These are phyloP conservation scores for Secale cereale DNA, from an alignment of 176 grass and related monocot genomes.

Conservation along the genomic window DNA sequence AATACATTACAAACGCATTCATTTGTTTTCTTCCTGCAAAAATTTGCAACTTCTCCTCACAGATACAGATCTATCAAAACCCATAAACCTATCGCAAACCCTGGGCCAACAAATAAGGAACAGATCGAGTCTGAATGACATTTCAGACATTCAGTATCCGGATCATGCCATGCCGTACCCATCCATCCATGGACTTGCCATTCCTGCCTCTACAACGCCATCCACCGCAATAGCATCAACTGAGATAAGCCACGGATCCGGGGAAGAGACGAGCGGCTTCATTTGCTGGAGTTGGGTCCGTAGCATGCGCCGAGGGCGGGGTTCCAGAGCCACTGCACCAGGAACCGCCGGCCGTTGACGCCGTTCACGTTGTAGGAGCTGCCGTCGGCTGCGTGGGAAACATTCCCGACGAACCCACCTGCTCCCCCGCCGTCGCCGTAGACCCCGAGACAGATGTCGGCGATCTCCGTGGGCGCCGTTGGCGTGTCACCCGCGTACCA, in stretches of 20 bases:
- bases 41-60: not conserved
- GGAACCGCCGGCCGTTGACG: slow-evolving; percentile 64
- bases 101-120: not conserved
- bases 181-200: no score
- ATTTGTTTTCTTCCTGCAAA: not conserved
- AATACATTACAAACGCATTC: not conserved
- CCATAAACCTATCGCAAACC: not conserved
- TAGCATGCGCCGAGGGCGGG: slow-evolving; percentile 46
- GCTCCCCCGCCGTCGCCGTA: slow-evolving; percentile 75
- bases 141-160: not conserved
- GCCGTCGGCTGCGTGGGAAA: slow-evolving; percentile 47
- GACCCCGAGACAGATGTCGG: slow-evolving; percentile 73
- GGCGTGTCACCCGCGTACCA: slow-evolving; percentile 87
- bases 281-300: slow-evolving; percentile 70
- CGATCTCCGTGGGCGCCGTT: slow-evolving; percentile 85
- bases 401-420: slow-evolving; percentile 60
- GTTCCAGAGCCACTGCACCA: slow-evolving; percentile 95
- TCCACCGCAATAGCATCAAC: slow-evolving; percentile 17
- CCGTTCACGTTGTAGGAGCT: slow-evolving; percentile 72
- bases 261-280: slow-evolving; percentile 23
- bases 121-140: not conserved
- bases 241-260: slow-evolving; percentile 11
- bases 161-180: no score
- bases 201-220: slow-evolving; percentile 20
- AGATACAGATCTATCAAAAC: slow-evolving; percentile 19